Conservation (phyloP, 1,284 basidiomycete species). For the Ganoderma multipileum region DNA sequence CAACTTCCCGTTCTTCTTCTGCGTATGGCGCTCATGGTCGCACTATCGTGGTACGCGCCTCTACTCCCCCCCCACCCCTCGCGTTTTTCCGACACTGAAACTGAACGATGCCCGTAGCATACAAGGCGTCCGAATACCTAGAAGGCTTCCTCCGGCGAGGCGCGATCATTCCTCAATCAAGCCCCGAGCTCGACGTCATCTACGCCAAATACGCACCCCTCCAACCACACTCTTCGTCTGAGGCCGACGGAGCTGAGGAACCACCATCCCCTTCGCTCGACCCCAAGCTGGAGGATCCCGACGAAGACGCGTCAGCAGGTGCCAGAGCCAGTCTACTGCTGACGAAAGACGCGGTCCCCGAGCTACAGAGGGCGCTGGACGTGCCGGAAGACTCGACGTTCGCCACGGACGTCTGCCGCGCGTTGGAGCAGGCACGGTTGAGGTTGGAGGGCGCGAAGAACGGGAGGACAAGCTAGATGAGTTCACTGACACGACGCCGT, state of each 20-base stretch:
- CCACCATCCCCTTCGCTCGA: not conserved
- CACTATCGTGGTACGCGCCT: conserved; percentile 71
- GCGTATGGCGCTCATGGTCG: conserved; percentile 83
- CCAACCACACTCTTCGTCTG: not conserved
- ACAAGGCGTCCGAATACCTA: conserved; percentile 75
- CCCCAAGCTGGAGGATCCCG: not conserved
- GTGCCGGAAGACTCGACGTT: conserved; percentile 51
- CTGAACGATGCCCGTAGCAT: conserved; percentile 52
- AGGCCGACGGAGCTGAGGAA: not conserved
- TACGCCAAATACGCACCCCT: conserved; percentile 52
- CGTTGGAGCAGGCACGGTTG: conserved; percentile 61
- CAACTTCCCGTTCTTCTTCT: conserved; percentile 86
- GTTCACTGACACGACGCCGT: not conserved
- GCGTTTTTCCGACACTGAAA: not conserved
- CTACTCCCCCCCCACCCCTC: not conserved
- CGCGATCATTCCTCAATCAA: conserved; percentile 61
- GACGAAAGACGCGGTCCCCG: conserved; percentile 59
- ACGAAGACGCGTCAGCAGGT: conserved; percentile 13
- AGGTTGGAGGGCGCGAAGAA: conserved; percentile 31
- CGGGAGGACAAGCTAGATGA: not conserved
- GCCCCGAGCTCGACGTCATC: conserved; percentile 59
- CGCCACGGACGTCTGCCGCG: conserved; percentile 63
- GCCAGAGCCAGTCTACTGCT: conserved; percentile 45
- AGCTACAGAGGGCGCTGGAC: conserved; percentile 53
- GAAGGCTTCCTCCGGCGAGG: conserved; percentile 61